Evolutionary conservation across 441 rosid genomes (phyloP).

Genomic region (Erodium texanum): DNA sequence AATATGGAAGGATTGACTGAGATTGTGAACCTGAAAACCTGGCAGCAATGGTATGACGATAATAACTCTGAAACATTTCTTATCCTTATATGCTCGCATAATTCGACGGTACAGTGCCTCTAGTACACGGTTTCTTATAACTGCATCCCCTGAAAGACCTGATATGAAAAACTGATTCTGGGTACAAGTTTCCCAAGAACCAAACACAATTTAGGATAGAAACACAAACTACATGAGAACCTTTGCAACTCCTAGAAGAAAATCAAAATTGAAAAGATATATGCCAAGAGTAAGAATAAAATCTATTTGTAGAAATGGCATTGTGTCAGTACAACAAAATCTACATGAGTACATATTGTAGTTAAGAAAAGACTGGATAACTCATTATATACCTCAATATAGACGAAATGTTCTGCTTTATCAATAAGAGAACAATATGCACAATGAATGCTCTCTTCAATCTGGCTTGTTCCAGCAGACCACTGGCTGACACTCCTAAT

Average conservation of each 20-base stretch:
- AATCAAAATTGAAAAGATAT: too few species aligned
- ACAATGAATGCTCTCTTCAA: slow-evolving; percentile 87
- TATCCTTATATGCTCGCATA: slow-evolving; percentile 71
- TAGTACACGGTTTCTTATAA: slow-evolving; percentile 69
- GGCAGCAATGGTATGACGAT: slow-evolving; percentile 94
- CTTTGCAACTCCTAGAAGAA: too few species aligned
- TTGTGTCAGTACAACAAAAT: too few species aligned
- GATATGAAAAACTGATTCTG: slow-evolving; percentile 99
- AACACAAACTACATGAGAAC: slow-evolving; percentile 9
- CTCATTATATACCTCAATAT: slow-evolving; percentile 66
- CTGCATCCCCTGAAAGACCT: slow-evolving; percentile 92
- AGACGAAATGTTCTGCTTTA: slow-evolving; percentile 84
- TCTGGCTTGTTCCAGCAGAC: slow-evolving; percentile 99
- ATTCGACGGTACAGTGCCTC: slow-evolving; percentile 83
- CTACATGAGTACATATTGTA: too few species aligned
- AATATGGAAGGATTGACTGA: slow-evolving; percentile 13
- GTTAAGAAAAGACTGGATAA: neutral
- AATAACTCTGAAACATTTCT: slow-evolving; percentile 79
- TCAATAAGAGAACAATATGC: slow-evolving; percentile 88
- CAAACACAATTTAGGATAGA: slow-evolving; percentile 34
- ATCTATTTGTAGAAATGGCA: too few species aligned
- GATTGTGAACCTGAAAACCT: slow-evolving; percentile 74
- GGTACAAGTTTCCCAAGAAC: slow-evolving; percentile 39
- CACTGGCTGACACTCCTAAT: slow-evolving; percentile 98
- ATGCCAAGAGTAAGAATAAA: too few species aligned